Evolutionary conservation across 2,329 filamentous ascomycete genomes (phyloP), one percentile per base, ranked within the genome.

Genomic region (Alternaria brassicicola): DNA sequence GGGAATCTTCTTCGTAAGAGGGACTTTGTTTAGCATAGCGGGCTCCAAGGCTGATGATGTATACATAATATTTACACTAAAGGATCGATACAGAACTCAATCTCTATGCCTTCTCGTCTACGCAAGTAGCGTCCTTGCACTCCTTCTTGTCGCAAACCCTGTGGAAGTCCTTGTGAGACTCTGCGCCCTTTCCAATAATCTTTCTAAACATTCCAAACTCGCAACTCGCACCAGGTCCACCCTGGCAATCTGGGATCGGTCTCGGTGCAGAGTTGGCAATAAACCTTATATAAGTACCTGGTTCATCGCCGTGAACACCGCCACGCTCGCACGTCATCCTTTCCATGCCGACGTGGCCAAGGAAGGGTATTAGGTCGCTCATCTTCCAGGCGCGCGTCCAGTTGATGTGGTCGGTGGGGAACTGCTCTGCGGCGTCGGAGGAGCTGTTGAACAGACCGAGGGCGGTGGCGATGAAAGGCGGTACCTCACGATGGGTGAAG

Each of bases 361-460:
- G 76, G 69, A 90, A 90, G 0, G 88, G 86, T 17, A 90, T 77
- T 15, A 89, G 79, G 56, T 86, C 81, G 3, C 85, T 85, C 72
- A 84, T 86, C 67, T 82, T 83, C 88, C 88, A 90, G 2, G 83
- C 84, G 15, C 88, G 85, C 30, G 83, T 81, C 76, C 86, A 83
- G 76, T 89, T 90, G 54, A 73, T 73, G 45, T 69, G 68, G 68
- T 89, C 85, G 9, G 80, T 79, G 59, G 87, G 82, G 0, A 84
- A 78, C 1, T 88, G 86, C 81, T 90, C 89, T 2, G 85, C 86
- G 23, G 83, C 83, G 55, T 87, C 86, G 61, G 87, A 79, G 1
- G 85, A 87, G 68, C 88, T 88, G 78, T 89, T 89, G 80, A 89
- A 90, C 2, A 90, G 78, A 0, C 88, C 88, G 72, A 90, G 82